Conservation (phyloP, 345 rosid genomes). For the Atalantia buxifolia region DNA sequence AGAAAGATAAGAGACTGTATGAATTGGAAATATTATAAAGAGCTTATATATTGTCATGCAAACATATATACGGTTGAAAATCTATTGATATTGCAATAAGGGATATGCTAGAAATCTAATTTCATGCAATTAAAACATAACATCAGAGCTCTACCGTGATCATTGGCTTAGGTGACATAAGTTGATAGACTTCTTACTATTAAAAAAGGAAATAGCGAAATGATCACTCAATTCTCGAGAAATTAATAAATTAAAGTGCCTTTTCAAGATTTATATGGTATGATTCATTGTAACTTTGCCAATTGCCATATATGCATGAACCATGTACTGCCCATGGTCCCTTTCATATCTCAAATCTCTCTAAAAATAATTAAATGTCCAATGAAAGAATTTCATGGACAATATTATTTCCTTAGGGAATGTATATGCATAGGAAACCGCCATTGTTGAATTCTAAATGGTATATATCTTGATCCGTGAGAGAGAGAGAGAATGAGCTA, state of each 20-base stretch:
- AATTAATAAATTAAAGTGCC: neutral
- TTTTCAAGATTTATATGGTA: neutral
- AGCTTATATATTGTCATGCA: neutral
- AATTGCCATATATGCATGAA: neutral
- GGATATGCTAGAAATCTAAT: no score
- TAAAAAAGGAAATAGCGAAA: neutral
- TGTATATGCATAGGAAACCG: neutral
- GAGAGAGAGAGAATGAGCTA: neutral
- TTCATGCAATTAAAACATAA: no score
- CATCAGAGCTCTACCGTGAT: neutral
- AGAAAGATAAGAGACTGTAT: neutral
- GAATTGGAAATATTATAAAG: neutral
- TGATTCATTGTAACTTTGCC: conserved; percentile 1
- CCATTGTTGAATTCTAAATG: conserved; percentile 1
- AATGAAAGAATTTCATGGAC: neutral
- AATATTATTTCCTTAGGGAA: neutral
- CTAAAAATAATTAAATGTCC: neutral
- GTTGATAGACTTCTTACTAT: neutral
- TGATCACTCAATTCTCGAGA: neutral
- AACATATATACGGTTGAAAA: neutral
- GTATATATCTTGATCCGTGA: neutral
- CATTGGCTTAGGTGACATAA: neutral
- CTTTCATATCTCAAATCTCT: neutral
- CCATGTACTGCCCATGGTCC: neutral
- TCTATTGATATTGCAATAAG: no score